Conservation (phyloP, 2,329 filamentous ascomycete species). For the Nigrospora oryzae region DNA sequence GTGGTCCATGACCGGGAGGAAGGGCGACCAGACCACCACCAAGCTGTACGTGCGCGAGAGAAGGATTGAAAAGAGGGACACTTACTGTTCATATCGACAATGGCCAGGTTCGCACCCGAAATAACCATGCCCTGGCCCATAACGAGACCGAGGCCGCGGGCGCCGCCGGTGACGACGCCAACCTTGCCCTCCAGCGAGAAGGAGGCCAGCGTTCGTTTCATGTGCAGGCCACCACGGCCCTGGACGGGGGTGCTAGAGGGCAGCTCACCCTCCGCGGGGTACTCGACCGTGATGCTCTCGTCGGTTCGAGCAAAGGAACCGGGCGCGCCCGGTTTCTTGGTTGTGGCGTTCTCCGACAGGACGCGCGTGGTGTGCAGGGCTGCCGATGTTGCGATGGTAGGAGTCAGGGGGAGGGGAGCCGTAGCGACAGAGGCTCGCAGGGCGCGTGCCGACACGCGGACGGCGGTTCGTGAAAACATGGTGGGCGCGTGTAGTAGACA, state of each 20-base stretch:
- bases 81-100: conserved; percentile 88
- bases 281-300: conserved; percentile 67
- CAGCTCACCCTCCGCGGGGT: conserved; percentile 66
- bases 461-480: conserved; percentile 11
- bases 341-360: background rate
- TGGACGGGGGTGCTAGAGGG: conserved; percentile 63
- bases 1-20: too few relatives aligned
- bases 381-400: background rate
- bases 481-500: too few relatives aligned
- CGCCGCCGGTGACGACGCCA: conserved; percentile 82
- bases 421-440: background rate
- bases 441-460: conserved; percentile 11
- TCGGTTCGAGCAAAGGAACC: conserved; percentile 75
- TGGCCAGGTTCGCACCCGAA: conserved; percentile 79
- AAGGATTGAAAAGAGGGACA: conserved; percentile 9
- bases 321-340: conserved; percentile 7
- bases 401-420: background rate
- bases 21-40: too few relatives aligned
- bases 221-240: conserved; percentile 71
- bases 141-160: conserved; percentile 78
- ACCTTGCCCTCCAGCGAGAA: conserved; percentile 84
- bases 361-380: background rate
- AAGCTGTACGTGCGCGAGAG: background rate
- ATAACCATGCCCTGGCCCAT: conserved; percentile 90
- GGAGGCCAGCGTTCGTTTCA: conserved; percentile 74